Evolutionary conservation across 306 rosid species (phyloP).

Genomic region (Notholithocarpus densiflorus): DNA sequence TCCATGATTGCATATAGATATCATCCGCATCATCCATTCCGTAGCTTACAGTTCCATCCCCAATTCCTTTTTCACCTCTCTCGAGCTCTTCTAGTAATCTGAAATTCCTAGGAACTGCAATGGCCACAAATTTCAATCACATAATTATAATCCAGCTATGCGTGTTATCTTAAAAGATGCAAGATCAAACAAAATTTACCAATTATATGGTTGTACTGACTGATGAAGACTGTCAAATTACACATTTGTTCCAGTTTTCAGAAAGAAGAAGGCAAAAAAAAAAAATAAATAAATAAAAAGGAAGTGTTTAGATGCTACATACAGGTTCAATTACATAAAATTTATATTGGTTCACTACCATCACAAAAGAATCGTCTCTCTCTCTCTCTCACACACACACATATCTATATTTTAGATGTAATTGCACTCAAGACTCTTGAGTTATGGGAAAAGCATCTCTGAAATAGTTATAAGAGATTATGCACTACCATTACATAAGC

Average conservation of each 20-base stretch:
- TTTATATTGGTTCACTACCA: background rate
- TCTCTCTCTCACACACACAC: background rate
- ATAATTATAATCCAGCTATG: background rate
- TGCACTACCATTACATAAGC: background rate
- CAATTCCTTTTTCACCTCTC: conserved; percentile 98
- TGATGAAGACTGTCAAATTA: conserved; percentile 1
- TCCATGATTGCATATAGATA: conserved; percentile 94
- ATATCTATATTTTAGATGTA: background rate
- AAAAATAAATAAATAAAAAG: background rate
- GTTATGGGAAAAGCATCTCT: background rate
- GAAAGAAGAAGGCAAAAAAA: background rate
- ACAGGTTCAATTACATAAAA: background rate
- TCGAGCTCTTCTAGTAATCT: conserved; percentile 97
- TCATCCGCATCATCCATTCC: conserved; percentile 99
- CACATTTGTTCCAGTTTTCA: background rate
- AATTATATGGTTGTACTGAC: background rate
- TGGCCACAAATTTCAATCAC: conserved; percentile 3
- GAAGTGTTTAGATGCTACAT: background rate
- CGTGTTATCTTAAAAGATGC: background rate
- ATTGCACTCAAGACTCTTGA: background rate
- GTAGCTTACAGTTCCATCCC: conserved; percentile 98
- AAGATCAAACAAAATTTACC: background rate
- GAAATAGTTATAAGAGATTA: background rate
- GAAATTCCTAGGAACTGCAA: conserved; percentile 90
- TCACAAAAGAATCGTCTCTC: background rate